phyloP scores from a whole-genome alignment of 192 early-diverging fungal genomes.

The Coemansia sp. region DNA sequence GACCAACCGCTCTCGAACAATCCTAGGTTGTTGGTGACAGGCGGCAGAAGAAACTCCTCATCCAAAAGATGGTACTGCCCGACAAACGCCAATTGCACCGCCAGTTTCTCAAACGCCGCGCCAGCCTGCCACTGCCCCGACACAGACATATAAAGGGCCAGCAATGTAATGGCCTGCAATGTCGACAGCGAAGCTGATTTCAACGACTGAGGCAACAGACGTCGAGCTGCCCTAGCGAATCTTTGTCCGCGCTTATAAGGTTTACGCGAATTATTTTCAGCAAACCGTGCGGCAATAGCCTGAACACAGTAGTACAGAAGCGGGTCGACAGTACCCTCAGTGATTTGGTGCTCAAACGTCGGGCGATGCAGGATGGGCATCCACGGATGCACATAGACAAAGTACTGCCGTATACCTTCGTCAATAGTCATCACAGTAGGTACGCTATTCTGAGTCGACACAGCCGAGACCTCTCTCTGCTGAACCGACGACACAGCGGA shows the following conservation, averaged over 20 bases:
- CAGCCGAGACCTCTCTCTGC: not conserved
- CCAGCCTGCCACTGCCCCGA: constrained; percentile 55
- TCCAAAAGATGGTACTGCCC: constrained; percentile 56
- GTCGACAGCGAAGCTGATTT: constrained; percentile 26
- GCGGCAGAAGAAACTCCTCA: constrained; percentile 55
- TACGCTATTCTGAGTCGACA: constrained; percentile 6
- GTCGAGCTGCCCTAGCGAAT: constrained; percentile 32
- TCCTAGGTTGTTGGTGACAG: constrained; percentile 49
- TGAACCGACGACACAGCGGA: not conserved
- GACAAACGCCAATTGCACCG: constrained; percentile 52
- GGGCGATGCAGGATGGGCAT: constrained; percentile 53
- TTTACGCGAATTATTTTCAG: not conserved
- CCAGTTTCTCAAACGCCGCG: constrained; percentile 49
- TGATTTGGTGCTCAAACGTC: constrained; percentile 48
- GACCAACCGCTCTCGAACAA: constrained; percentile 52
- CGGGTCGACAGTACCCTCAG: constrained; percentile 35
- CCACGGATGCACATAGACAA: constrained; percentile 56
- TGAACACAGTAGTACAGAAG: constrained; percentile 50
- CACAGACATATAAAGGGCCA: constrained; percentile 51
- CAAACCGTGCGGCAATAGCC: constrained; percentile 40
- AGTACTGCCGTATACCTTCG: constrained; percentile 39
- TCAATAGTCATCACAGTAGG: constrained; percentile 23
- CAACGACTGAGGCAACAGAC: constrained; percentile 29
- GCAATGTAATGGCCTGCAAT: constrained; percentile 40
- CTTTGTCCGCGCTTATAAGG: constrained; percentile 39